Conservation (phyloP, 176 grass and related monocot species). For the Stipa capillata region DNA sequence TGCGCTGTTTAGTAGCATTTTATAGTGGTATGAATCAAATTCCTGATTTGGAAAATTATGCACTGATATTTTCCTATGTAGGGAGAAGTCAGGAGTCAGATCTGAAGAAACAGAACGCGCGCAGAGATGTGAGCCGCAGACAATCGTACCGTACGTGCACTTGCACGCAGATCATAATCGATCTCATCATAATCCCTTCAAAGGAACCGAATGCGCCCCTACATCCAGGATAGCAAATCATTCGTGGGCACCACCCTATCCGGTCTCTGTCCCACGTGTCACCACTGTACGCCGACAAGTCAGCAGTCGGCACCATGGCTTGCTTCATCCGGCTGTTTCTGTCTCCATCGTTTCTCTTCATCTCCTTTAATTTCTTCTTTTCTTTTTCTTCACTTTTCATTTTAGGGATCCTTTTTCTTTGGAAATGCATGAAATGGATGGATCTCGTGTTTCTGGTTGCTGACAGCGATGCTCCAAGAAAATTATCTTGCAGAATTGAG, state of each 20-base stretch:
- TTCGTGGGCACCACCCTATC: slow-evolving; percentile 34
- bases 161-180: slow-evolving; percentile 4
- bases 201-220: slow-evolving; percentile 11
- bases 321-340: slow-evolving; percentile 1
- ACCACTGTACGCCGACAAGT: background rate
- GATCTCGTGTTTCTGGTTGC: background rate
- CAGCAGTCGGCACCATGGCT: background rate
- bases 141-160: slow-evolving; percentile 18
- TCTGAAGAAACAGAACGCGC: background rate
- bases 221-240: slow-evolving; percentile 34
- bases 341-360: background rate
- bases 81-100: background rate
- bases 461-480: background rate
- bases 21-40: background rate
- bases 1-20: background rate
- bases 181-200: background rate
- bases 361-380: background rate
- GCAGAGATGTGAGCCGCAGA: slow-evolving; percentile 7
- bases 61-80: background rate
- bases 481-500: background rate
- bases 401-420: background rate
- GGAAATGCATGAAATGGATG: background rate
- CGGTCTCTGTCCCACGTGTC: slow-evolving; percentile 6
- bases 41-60: background rate
- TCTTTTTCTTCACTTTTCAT: background rate